These are phyloP conservation scores for Actinomortierella wolfii DNA, from an alignment of 371 early-diverging fungal genomes.

Conservation along the genomic window DNA sequence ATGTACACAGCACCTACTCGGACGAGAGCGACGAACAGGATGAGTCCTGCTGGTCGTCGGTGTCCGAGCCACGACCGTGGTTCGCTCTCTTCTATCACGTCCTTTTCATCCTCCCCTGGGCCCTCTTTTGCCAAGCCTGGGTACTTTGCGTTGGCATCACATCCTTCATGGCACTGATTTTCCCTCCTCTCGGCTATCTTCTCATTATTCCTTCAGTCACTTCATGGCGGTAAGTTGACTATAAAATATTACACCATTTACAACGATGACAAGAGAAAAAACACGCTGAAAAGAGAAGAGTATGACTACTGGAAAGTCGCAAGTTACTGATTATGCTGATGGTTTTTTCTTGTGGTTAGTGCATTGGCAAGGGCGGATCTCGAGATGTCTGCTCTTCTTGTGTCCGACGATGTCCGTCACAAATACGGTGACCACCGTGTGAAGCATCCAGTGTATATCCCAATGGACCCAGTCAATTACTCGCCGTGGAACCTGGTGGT, in stretches of 20 bases:
- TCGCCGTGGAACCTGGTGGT: slow-evolving; percentile 15
- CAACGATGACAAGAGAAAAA: too few relatives aligned
- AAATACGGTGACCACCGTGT: slow-evolving; percentile 13
- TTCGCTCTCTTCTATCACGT: slow-evolving; percentile 13
- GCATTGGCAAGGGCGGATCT: slow-evolving; percentile 31
- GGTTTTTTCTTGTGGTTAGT: too few relatives aligned
- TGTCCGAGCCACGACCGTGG: slow-evolving; percentile 27
- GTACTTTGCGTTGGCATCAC: slow-evolving; percentile 6
- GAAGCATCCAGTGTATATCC: slow-evolving; percentile 12
- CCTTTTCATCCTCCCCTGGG: slow-evolving; percentile 33
- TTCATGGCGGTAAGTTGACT: slow-evolving; percentile 23
- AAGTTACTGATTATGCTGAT: too few relatives aligned
- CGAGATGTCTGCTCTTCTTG: slow-evolving; percentile 17
- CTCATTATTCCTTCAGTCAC: slow-evolving; percentile 21
- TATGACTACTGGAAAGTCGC: too few relatives aligned
- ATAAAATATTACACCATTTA: too few relatives aligned
- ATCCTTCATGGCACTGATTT: slow-evolving; percentile 14
- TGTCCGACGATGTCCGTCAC: slow-evolving; percentile 14
- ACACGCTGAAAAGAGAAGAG: too few relatives aligned
- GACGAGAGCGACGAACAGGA: slow-evolving; percentile 9
- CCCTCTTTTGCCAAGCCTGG: slow-evolving; percentile 35
- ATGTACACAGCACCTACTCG: slow-evolving; percentile 6
- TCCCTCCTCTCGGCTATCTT: slow-evolving; percentile 36
- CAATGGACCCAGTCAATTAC: slow-evolving; percentile 21
- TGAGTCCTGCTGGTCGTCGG: slow-evolving; percentile 23